A percentile compares a stretch with the other conserved stretches of the same genome.
These are phyloP conservation scores for Stromatinia cepivora DNA, from an alignment of 2,329 filamentous ascomycete genomes.

Conservation along the genomic window DNA sequence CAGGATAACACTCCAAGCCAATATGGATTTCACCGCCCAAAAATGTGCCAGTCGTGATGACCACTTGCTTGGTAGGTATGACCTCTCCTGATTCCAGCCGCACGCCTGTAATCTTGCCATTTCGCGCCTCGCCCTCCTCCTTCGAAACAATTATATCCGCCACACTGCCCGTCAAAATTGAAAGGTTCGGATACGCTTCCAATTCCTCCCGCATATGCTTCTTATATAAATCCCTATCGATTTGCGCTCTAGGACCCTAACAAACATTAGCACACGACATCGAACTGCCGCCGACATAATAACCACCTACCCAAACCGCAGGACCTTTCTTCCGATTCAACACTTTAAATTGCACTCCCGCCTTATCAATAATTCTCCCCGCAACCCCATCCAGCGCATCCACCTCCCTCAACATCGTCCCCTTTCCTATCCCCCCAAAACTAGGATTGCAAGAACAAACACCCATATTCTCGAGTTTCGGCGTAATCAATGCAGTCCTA, in stretches of 20 bases:
- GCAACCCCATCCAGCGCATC: slow-evolving; percentile 92
- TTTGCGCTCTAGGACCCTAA: slow-evolving; percentile 86
- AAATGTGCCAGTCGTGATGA: slow-evolving; percentile 97
- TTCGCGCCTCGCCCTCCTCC: slow-evolving; percentile 50
- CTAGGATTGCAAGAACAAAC: slow-evolving; percentile 97
- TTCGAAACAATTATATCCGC: slow-evolving; percentile 82
- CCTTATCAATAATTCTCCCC: slow-evolving; percentile 86
- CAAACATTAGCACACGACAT: neutral
- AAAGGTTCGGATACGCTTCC: slow-evolving; percentile 72
- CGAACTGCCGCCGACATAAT: neutral
- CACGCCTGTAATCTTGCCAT: slow-evolving; percentile 79
- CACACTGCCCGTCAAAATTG: slow-evolving; percentile 81
- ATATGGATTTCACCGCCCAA: slow-evolving; percentile 96
- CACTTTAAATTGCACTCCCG: slow-evolving; percentile 89
- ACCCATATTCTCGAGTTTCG: slow-evolving; percentile 82
- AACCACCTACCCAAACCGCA: slow-evolving; percentile 71
- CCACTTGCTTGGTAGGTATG: slow-evolving; percentile 74
- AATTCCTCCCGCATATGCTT: slow-evolving; percentile 89
- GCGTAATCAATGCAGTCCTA: slow-evolving; percentile 85
- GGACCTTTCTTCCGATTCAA: slow-evolving; percentile 89
- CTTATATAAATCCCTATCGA: slow-evolving; percentile 87
- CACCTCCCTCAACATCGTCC: slow-evolving; percentile 91
- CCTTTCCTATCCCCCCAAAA: slow-evolving; percentile 98
- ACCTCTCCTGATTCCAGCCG: slow-evolving; percentile 84
- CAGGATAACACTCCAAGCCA: slow-evolving; percentile 78